phyloP scores from a whole-genome alignment of 2,329 filamentous ascomycete genomes.

The Epichloe baconii region DNA sequence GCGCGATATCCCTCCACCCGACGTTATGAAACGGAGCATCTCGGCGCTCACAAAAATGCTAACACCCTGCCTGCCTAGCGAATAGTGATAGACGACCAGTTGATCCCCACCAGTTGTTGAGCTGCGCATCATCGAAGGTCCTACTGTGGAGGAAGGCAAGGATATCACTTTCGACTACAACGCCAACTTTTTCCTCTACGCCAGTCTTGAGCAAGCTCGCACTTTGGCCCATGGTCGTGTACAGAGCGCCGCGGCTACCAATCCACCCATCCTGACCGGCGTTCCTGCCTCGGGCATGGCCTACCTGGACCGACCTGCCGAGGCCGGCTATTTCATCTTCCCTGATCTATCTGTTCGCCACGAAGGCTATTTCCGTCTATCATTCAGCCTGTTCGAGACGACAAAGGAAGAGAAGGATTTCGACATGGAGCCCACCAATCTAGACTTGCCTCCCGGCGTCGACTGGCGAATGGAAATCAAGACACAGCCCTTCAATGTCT shows the following conservation, averaged over 20 bases:
- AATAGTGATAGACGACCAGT: conserved; percentile 71
- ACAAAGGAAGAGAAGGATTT: conserved; percentile 74
- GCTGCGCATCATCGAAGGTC: conserved; percentile 69
- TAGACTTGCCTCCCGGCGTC: conserved; percentile 42
- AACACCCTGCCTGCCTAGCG: conserved; percentile 15
- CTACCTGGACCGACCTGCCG: conserved; percentile 74
- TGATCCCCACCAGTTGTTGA: conserved; percentile 92
- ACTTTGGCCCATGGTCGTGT: conserved; percentile 71
- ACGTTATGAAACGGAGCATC: too few species aligned
- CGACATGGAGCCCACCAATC: conserved; percentile 38
- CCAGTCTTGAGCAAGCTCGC: conserved; percentile 77
- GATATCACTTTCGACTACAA: conserved; percentile 86
- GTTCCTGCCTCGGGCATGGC: conserved; percentile 93
- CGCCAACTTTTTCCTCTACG: conserved; percentile 94
- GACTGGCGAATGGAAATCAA: conserved; percentile 84
- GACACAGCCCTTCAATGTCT: conserved; percentile 77
- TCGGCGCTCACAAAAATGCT: conserved; percentile 4
- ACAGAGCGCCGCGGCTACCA: conserved; percentile 50
- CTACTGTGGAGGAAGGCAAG: conserved; percentile 43
- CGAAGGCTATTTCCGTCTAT: conserved; percentile 83
- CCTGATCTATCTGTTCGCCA: conserved; percentile 92
- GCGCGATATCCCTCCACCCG: too few species aligned
- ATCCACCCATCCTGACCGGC: conserved; percentile 77
- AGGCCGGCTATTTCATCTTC: conserved; percentile 90
- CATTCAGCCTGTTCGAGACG: conserved; percentile 88